These are phyloP conservation scores for Fennellomyces sp. DNA, from an alignment of 371 early-diverging fungal genomes.

Conservation along the genomic window DNA sequence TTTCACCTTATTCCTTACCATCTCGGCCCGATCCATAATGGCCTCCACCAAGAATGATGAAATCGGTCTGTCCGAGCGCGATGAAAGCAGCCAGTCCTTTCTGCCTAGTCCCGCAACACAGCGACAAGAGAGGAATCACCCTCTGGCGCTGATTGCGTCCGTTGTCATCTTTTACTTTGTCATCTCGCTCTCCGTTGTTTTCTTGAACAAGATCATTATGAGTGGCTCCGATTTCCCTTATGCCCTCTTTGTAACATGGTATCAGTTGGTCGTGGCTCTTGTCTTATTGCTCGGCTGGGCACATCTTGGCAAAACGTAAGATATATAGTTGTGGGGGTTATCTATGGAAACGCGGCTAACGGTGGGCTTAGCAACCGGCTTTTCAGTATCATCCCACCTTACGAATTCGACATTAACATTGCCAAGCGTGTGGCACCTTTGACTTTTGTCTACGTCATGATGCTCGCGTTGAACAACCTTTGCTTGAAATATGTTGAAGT, in stretches of 20 bases:
- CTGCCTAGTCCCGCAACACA: slow-evolving; percentile 57
- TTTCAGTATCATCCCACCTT: slow-evolving; percentile 72
- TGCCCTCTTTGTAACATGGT: slow-evolving; percentile 74
- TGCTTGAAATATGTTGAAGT: slow-evolving; percentile 74
- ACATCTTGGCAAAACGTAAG: slow-evolving; percentile 63
- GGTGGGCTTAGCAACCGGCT: slow-evolving; percentile 41
- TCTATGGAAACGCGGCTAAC: too few relatives aligned
- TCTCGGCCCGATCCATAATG: background rate
- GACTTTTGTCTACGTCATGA: slow-evolving; percentile 72
- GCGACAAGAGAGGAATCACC: slow-evolving; percentile 44
- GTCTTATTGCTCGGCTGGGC: slow-evolving; percentile 63
- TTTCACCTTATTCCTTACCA: too few relatives aligned
- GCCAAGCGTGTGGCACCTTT: slow-evolving; percentile 67
- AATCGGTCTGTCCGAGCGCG: background rate
- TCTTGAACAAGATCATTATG: slow-evolving; percentile 76
- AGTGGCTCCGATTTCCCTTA: slow-evolving; percentile 69
- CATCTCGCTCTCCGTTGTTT: slow-evolving; percentile 75
- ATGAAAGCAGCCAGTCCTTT: slow-evolving; percentile 38
- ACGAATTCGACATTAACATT: slow-evolving; percentile 59
- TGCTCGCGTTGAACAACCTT: slow-evolving; percentile 72
- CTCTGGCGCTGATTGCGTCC: slow-evolving; percentile 51
- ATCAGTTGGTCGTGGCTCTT: slow-evolving; percentile 69
- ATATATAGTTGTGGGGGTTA: background rate
- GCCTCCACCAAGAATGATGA: background rate
- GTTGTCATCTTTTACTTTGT: slow-evolving; percentile 73